Base-by-base conservation (phyloP, 2,329 filamentous ascomycete genomes). In the Alternaria arborescens region DNA sequence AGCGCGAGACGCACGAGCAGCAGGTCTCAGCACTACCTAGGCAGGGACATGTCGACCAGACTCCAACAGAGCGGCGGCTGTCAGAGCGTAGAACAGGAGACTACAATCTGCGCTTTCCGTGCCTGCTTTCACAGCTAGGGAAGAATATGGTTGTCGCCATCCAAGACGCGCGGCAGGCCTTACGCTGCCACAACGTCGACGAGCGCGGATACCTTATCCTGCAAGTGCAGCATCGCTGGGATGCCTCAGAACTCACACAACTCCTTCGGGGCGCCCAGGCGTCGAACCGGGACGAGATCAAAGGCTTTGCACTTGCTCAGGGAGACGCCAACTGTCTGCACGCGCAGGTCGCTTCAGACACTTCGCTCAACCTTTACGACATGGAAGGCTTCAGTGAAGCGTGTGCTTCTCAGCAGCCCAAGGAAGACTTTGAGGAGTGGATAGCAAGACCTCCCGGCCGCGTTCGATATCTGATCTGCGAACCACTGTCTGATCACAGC, bases 101-200 rank as follows among this genome's bases (percentile, higher is more conserved):
- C 11, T 82, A 6, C 4, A 30, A 42, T 55, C 52, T 55, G 5
- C 40, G 40, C 2, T 52, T 51, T 32, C 44, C 22, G 52, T 60
- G 30, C 32, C 5, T 12, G 12, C 58, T 22, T 51, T 52, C 22
- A 34, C 22, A 60, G 44, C 58, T 60, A 20, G 24, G 44, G 5
- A 46, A 52, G 24, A 60, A 60, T 5, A 50, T 60, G 24, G 58
- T 56, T 48, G 7, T 12, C 2, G 51, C 54, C 26, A 61, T 61
- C 28, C 18, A 54, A 20, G 0, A 58, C 20, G 54, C 32, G 32
- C 48, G 20, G 30, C 2, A 40, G 1, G n/a, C 36, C 8, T 14
- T 57, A 44, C 0, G 4, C 8, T 28, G 12, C 32, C 8, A 54
- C 3, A 34, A 53, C 18, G 43, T 58, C 11, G 18, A 57, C 4